A percentile compares a stretch with the other conserved stretches of the same genome.
These are phyloP conservation scores for Thermothelomyces thermophilus DNA, from an alignment of 2,329 filamentous ascomycete genomes.

Conservation along the genomic window DNA sequence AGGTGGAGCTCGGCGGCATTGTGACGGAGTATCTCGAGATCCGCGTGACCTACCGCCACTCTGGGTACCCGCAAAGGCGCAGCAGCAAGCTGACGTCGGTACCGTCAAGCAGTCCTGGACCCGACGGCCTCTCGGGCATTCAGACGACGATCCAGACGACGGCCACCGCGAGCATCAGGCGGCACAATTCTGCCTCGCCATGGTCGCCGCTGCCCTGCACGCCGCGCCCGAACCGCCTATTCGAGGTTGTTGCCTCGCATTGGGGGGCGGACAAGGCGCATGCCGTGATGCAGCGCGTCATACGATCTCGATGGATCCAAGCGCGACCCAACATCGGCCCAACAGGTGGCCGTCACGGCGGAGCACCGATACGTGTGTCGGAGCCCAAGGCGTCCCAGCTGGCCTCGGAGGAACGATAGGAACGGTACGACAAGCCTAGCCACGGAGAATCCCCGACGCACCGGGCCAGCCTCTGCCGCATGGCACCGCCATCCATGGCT, in stretches of 20 bases:
- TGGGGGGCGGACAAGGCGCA: conserved; percentile 42
- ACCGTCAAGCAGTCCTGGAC: background rate
- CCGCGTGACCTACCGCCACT: conserved; percentile 49
- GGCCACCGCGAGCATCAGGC: conserved; percentile 44
- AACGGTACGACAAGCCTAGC: background rate
- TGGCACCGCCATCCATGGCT: background rate
- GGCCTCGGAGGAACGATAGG: background rate
- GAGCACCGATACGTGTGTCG: background rate
- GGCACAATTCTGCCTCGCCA: conserved; percentile 41
- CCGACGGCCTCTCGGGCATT: conserved; percentile 33
- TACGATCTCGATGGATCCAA: conserved; percentile 8
- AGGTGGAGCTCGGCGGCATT: conserved; percentile 47
- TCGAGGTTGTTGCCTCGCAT: conserved; percentile 41
- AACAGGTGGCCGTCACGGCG: background rate
- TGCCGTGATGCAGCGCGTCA: conserved; percentile 35
- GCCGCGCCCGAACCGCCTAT: conserved; percentile 34
- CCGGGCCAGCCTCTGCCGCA: conserved; percentile 14
- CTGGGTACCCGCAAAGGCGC: conserved; percentile 41
- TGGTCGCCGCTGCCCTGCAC: conserved; percentile 42
- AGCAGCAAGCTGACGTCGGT: background rate
- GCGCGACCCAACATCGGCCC: background rate
- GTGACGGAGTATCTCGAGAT: conserved; percentile 46
- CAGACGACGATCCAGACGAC: conserved; percentile 48
- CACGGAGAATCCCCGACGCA: background rate
- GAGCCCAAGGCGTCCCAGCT: background rate